These are phyloP conservation scores for Sugiyamaella americana DNA, from an alignment of 805 yeast species.

Conservation along the genomic window DNA sequence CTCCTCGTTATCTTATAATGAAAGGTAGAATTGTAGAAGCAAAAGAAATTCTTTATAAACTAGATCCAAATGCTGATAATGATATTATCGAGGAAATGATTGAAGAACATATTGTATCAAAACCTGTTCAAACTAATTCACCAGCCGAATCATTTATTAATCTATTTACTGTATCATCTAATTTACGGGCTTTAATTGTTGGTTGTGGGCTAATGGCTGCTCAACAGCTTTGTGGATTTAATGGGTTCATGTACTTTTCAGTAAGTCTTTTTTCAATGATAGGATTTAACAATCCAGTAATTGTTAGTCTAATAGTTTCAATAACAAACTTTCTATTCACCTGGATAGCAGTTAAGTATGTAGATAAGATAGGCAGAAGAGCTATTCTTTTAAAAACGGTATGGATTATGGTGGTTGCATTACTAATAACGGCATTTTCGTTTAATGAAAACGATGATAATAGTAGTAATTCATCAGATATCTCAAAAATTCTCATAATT, in stretches of 20 bases:
- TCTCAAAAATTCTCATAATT: slow-evolving; percentile 47
- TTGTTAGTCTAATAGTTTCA: slow-evolving; percentile 79
- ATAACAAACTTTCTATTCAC: slow-evolving; percentile 93
- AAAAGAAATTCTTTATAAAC: slow-evolving; percentile 53
- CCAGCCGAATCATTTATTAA: slow-evolving; percentile 12
- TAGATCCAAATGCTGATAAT: slow-evolving; percentile 58
- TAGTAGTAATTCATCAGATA: slow-evolving; percentile 14
- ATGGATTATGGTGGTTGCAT: slow-evolving; percentile 75
- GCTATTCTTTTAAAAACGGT: slow-evolving; percentile 67
- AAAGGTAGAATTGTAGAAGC: slow-evolving; percentile 63
- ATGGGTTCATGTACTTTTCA: slow-evolving; percentile 92
- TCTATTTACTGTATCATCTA: slow-evolving; percentile 27
- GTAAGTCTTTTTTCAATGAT: slow-evolving; percentile 86
- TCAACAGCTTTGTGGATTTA: slow-evolving; percentile 96
- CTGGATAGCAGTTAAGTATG: slow-evolving; percentile 72
- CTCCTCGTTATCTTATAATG: slow-evolving; percentile 84
- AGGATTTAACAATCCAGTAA: slow-evolving; percentile 82
- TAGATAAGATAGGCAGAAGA: slow-evolving; percentile 87
- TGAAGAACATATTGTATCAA: slow-evolving; percentile 45
- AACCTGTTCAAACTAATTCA: slow-evolving; percentile 20
- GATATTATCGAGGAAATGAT: slow-evolving; percentile 60
- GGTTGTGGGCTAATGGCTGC: slow-evolving; percentile 94
- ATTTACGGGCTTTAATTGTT: slow-evolving; percentile 67
- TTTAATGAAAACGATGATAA: slow-evolving; percentile 36
- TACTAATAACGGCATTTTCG: slow-evolving; percentile 78